Base-by-base conservation (phyloP, 2,329 filamentous ascomycete species). In the Colletotrichum graminicola region DNA sequence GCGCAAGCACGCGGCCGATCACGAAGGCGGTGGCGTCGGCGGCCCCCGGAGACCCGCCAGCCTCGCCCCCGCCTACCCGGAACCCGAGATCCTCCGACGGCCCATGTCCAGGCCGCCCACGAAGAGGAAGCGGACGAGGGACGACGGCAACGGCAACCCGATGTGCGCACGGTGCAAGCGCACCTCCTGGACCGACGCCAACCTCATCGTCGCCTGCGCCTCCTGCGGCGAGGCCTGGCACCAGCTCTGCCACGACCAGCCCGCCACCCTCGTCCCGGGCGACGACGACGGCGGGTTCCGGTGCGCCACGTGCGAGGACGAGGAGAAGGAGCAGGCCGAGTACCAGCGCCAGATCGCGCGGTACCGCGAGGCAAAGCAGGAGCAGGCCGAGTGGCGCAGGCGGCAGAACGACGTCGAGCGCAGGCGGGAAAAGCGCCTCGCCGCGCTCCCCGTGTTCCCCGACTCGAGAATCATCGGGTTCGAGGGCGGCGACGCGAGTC, bases 381-480 rank as follows among this genome's bases (percentile, higher is more conserved):
- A 73, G 57, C 51, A 68, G 55, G 55, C 59, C 74, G 59, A 55
- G 70, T 55, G 59, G 76, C 75, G 43, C 45, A 70, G 75, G 21
- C 74, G 75, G 34, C 75, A 73, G 43, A 66, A 73, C 11, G 76
- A 79, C n/a, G 75, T 81, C 2, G 79, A 81, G 4, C 75, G 63
- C 26, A 65, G 80, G 47, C 77, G 81, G 21, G 74, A 78, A 54
- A 79, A 76, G 64, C 76, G 77, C 16, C 75, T 84, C n/a, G 77
- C 77, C 2, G 60, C 73, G 0, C 73, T 84, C 14, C 81, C 80
- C 0, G 71, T 73, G 21, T 80, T 82, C 2, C 78, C 78, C 51
- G 83, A 80, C 57, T 74, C 80, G 29, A 76, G 79, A 11, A 76
- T 83, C 2, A 77, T 85, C 21, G 83, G 83, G 0, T 85, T 84